Base-by-base conservation (phyloP, 164 flowering plant species). In the Saururus chinensis region DNA sequence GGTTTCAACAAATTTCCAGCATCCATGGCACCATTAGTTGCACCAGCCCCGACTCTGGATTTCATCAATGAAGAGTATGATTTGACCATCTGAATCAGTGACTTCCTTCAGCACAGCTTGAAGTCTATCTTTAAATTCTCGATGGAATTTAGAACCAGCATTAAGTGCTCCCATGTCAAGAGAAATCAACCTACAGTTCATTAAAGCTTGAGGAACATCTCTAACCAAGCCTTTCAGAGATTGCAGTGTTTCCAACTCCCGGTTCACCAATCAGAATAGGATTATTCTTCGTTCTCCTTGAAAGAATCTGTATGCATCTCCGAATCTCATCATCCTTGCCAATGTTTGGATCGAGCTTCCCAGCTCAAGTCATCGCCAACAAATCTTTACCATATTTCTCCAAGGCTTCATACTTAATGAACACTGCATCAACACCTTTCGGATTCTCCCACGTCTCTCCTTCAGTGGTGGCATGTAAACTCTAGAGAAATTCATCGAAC, bases 191-290 rank as follows among this genome's bases (percentile, higher is more conserved):
- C 75, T 81, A 9, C 99, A 83, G 60, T 93, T 85, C 97, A 87
- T 90, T 69, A 93, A 73, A 59, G 99, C 99, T 71, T 90, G 96
- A 73, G 99, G 99, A 12, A 93, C 97, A 77, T 93, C 99, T 22
- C 97, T 96, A 14, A 1, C 1, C 84, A 75, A 77, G 88, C 97
- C 97, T 97, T 76, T 93, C 98, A 57, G 97, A 84, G 41, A 93
- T 93, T 64, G 96, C 97, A 74, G 98, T 90, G 82, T 93, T 93
- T 17, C 98, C n/a, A n/a, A n/a, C n/a, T n/a, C n/a, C n/a, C n/a
- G n/a, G n/a, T n/a, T n/a, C n/a, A n/a, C n/a, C n/a, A n/a, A n/a
- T n/a, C n/a, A n/a, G n/a, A n/a, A n/a, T n/a, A n/a, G n/a, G n/a
- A n/a, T n/a, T n/a, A n/a, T 97, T 56, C 90, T 97, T 69, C 98